Conservation (phyloP, 2,329 filamentous ascomycete genomes). For the Colletotrichum tabaci region DNA sequence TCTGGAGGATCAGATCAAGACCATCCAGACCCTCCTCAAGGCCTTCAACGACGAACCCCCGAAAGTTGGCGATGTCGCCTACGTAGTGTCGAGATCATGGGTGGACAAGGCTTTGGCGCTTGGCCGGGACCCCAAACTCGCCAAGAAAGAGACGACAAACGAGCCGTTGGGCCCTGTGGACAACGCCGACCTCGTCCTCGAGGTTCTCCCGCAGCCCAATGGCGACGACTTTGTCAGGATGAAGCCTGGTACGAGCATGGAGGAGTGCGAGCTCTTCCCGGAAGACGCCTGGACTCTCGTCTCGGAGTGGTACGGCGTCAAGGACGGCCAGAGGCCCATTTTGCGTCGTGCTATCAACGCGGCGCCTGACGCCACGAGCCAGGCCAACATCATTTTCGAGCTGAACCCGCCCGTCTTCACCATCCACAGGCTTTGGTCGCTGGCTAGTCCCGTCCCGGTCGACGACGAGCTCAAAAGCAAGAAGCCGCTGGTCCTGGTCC, state of each 20-base stretch:
- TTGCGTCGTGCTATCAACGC: slow-evolving; percentile 85
- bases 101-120: slow-evolving; percentile 79
- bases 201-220: slow-evolving; percentile 66
- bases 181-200: slow-evolving; percentile 85
- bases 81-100: slow-evolving; percentile 85
- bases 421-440: slow-evolving; percentile 82
- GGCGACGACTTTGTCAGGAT: slow-evolving; percentile 79
- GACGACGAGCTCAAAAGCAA: slow-evolving; percentile 73
- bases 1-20: slow-evolving; percentile 75
- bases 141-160: slow-evolving; percentile 71
- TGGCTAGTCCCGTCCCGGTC: slow-evolving; percentile 68
- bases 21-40: slow-evolving; percentile 75
- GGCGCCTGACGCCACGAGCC: slow-evolving; percentile 66
- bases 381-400: slow-evolving; percentile 83
- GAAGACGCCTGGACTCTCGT: slow-evolving; percentile 86
- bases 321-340: slow-evolving; percentile 79
- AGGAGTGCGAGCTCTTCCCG: slow-evolving; percentile 84
- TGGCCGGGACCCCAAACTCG: slow-evolving; percentile 69
- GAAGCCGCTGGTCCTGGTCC: slow-evolving; percentile 74
- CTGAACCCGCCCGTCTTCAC: slow-evolving; percentile 88
- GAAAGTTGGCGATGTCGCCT: slow-evolving; percentile 82
- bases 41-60: slow-evolving; percentile 67
- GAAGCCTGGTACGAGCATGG: slow-evolving; percentile 76
- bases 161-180: slow-evolving; percentile 83
- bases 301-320: slow-evolving; percentile 85